These are phyloP conservation scores for Aureobasidium uvarum DNA, from an alignment of 2,329 filamentous ascomycete species.

Conservation along the genomic window DNA sequence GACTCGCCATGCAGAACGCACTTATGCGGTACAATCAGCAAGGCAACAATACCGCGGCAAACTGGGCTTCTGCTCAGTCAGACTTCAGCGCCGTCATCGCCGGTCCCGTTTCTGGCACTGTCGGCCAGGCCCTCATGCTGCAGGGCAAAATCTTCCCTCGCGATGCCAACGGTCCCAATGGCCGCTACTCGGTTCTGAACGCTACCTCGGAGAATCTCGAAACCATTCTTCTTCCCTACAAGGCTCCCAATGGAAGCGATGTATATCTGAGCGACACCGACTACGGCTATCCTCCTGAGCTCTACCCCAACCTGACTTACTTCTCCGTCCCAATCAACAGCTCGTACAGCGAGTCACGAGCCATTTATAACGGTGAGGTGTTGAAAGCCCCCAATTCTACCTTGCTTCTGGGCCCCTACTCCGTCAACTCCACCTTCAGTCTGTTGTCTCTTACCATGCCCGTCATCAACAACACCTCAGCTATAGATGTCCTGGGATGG, in stretches of 20 bases:
- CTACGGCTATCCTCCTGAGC: slow-evolving; percentile 65
- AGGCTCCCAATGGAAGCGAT: slow-evolving; percentile 55
- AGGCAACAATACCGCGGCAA: slow-evolving; percentile 55
- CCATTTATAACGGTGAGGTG: slow-evolving; percentile 44
- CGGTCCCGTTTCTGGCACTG: slow-evolving; percentile 44
- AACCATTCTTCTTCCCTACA: slow-evolving; percentile 63
- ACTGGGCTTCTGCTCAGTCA: slow-evolving; percentile 60
- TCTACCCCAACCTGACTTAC: slow-evolving; percentile 81
- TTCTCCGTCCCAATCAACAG: slow-evolving; percentile 38
- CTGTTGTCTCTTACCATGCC: slow-evolving; percentile 79
- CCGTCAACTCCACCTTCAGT: slow-evolving; percentile 69
- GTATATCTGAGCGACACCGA: slow-evolving; percentile 60
- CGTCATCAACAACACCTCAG: slow-evolving; percentile 64
- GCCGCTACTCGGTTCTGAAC: slow-evolving; percentile 59
- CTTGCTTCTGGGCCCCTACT: slow-evolving; percentile 73
- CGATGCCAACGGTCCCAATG: slow-evolving; percentile 58
- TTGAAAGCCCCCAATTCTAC: slow-evolving; percentile 49
- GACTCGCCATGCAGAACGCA: slow-evolving; percentile 54
- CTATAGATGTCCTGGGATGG: slow-evolving; percentile 70
- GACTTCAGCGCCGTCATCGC: slow-evolving; percentile 72
- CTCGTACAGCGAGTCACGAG: slow-evolving; percentile 40
- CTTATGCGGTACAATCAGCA: slow-evolving; percentile 52
- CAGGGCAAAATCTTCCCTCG: slow-evolving; percentile 73
- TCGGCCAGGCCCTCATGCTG: slow-evolving; percentile 56
- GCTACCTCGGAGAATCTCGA: slow-evolving; percentile 50